These are phyloP conservation scores for Aspergillus ruber DNA, from an alignment of 2,329 filamentous ascomycete species.

Conservation along the genomic window DNA sequence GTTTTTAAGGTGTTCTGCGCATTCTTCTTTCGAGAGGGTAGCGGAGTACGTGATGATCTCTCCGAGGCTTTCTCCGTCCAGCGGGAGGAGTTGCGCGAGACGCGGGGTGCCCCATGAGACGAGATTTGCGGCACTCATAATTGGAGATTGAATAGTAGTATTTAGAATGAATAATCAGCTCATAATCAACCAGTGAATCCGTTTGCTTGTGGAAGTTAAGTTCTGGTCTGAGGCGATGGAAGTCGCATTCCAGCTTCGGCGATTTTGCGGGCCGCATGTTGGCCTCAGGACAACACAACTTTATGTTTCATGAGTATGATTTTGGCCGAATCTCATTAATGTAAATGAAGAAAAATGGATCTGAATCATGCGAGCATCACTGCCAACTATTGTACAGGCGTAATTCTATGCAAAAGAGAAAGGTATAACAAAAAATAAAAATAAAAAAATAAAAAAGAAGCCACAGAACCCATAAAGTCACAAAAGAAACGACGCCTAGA, in stretches of 20 bases:
- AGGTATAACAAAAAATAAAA: slow-evolving; percentile 11
- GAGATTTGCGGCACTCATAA: slow-evolving; percentile 29
- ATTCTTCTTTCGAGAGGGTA: slow-evolving; percentile 68
- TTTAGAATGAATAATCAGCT: slow-evolving; percentile 1
- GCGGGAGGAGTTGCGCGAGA: slow-evolving; percentile 70
- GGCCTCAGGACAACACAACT: slow-evolving; percentile 12
- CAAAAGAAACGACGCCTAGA: slow-evolving; percentile 12
- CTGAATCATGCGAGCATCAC: background rate
- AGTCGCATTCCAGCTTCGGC: background rate
- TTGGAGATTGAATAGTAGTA: slow-evolving; percentile 9
- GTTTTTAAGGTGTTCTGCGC: slow-evolving; percentile 78
- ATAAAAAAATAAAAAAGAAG: slow-evolving; percentile 11
- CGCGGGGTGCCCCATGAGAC: slow-evolving; percentile 59
- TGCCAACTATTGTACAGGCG: slow-evolving; percentile 17
- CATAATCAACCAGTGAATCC: background rate
- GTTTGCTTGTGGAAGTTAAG: background rate
- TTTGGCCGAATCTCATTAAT: background rate
- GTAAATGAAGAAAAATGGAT: background rate
- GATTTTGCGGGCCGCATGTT: slow-evolving; percentile 5
- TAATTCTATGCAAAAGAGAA: slow-evolving; percentile 7
- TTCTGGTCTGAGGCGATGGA: background rate
- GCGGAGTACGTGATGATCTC: slow-evolving; percentile 79
- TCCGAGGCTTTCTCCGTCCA: slow-evolving; percentile 76
- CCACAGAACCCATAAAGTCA: background rate
- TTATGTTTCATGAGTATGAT: slow-evolving; percentile 5